These are phyloP conservation scores for Melastoma candidum DNA, from an alignment of 441 rosid species.

Conservation along the genomic window DNA sequence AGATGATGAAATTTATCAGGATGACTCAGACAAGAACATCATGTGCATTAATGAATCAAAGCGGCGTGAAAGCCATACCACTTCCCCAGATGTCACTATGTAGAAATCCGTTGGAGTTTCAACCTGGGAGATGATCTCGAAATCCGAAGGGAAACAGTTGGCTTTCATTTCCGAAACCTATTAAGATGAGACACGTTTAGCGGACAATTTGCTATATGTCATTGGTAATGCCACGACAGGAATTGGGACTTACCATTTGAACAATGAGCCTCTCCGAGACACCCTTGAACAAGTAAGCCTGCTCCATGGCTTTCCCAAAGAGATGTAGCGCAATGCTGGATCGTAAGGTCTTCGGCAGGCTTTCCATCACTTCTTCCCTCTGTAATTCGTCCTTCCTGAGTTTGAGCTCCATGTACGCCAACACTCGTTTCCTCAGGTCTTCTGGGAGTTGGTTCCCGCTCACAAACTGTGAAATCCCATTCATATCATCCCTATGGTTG, in stretches of 20 bases:
- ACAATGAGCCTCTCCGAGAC: constrained; percentile 56
- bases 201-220: too few species aligned
- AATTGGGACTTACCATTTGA: constrained; percentile 44
- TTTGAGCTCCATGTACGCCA: constrained; percentile 82
- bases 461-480: constrained; percentile 60
- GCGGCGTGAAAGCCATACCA: constrained; percentile 34
- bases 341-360: constrained; percentile 85
- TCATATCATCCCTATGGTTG: constrained; percentile 63
- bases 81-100: constrained; percentile 77
- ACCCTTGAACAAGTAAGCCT: constrained; percentile 67
- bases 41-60: constrained; percentile 3
- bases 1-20: constrained; percentile 2
- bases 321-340: constrained; percentile 80
- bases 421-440: constrained; percentile 73
- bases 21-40: not conserved
- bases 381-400: constrained; percentile 73
- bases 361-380: constrained; percentile 75
- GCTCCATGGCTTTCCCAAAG: constrained; percentile 39
- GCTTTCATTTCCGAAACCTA: constrained; percentile 83
- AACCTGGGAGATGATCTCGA: constrained; percentile 77
- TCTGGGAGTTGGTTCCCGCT: constrained; percentile 78
- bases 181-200: not conserved
- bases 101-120: constrained; percentile 91
- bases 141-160: constrained; percentile 78
- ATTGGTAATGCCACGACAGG: too few species aligned